phyloP scores from a whole-genome alignment of 805 yeast genomes.

The Scheffersomyces lignosus region DNA sequence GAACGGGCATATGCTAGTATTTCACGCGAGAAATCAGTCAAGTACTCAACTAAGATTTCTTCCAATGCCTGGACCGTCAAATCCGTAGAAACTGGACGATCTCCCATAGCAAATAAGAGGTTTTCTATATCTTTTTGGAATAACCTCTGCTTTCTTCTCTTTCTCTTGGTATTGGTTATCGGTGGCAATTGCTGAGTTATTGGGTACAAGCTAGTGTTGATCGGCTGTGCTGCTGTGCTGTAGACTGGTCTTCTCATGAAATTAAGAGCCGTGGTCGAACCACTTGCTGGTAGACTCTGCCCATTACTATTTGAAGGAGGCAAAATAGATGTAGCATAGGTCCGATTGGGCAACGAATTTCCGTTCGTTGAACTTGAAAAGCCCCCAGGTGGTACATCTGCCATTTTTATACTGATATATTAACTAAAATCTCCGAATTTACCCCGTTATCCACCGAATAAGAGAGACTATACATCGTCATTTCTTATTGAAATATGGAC shows the following conservation, averaged over 20 bases:
- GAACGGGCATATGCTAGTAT: constrained; percentile 32
- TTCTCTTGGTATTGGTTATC: constrained; percentile 10
- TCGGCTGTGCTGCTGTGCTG: not conserved
- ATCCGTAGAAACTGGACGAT: constrained; percentile 40
- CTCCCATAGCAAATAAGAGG: constrained; percentile 42
- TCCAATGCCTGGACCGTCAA: constrained; percentile 39
- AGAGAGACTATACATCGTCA: no score
- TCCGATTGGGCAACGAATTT: no score
- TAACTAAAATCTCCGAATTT: no score
- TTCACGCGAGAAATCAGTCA: constrained; percentile 35
- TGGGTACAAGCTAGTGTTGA: not conserved
- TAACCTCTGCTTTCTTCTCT: constrained; percentile 34
- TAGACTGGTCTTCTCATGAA: no score
- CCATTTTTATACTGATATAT: no score
- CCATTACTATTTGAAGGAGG: no score
- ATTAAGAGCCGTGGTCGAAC: no score
- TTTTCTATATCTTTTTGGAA: constrained; percentile 44
- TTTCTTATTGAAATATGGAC: no score
- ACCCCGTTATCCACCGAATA: no score
- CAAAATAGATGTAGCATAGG: not conserved
- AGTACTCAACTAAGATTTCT: constrained; percentile 37
- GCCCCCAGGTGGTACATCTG: no score
- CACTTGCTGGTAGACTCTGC: constrained; percentile 1
- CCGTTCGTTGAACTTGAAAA: no score
- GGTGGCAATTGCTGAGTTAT: constrained; percentile 4